Base-by-base conservation (phyloP, 148 eudicot genomes). In the Vaccinium macrocarpon region DNA sequence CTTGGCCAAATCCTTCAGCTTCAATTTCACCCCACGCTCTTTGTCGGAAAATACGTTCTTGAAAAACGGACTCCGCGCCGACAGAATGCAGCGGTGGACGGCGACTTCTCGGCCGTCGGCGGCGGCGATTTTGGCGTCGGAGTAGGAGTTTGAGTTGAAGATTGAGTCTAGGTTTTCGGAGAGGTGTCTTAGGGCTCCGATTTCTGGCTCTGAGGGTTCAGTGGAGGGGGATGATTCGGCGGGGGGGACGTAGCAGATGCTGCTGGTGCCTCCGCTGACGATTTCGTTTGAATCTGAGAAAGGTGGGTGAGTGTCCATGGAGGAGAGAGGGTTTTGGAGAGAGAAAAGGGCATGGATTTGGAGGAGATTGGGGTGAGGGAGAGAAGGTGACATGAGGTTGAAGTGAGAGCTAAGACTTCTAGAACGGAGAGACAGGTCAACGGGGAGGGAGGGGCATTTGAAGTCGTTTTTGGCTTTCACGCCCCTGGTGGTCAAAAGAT, bases 211-310 rank as follows among this genome's bases (percentile, higher is more conserved):
- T 6, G 79, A 75, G 38, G 59, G 84, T 25, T 82, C 90, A 23
- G 83, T 59, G 29, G 86, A 61, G 75, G n/a, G 78, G 11, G 74
- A 9, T 52, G 14, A 11, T 57, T 77, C 78, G 85, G 89, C 71
- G 87, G 35, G 53, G 81, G 88, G 81, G 75, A 87, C 78, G 57
- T 86, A 89, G 85, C 89, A 85, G 23, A 85, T 87, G 87, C 93
- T 91, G 86, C 94, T 93, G 85, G 91, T 92, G 46, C 15, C 27
- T 5, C 27, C 49, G 52, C 91, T 92, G 79, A 90, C 89, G 84
- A 91, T 49, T 72, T 95, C 97, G 82, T 90, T 94, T 8, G 98
- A 94, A 82, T 94, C 98, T 16, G 98, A 94, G 84, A 93, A 87
- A 16, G 79, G 91, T 6, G 88, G 71, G 23, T n/a, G 29, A 10